Conservation (phyloP, 106 monocot species). For the Phalaenopsis aphrodite region DNA sequence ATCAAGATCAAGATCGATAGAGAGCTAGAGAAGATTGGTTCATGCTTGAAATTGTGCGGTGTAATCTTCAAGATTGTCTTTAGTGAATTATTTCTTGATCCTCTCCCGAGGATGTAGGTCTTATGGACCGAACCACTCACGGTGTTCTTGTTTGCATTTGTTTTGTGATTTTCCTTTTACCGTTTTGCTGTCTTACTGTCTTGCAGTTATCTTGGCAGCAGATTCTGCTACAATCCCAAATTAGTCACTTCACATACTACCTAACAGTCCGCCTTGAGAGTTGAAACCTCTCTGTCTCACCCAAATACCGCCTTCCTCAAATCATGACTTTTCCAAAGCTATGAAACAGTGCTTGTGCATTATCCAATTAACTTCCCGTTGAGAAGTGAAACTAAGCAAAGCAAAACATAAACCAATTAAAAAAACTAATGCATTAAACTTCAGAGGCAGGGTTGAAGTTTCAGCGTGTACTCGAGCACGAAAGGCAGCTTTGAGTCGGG, state of each 20-base stretch:
- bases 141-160: no score
- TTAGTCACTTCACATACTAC: background rate
- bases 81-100: no score
- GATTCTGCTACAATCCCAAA: background rate
- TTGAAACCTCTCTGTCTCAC: background rate
- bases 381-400: background rate
- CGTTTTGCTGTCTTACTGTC: no score
- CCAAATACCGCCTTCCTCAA: background rate
- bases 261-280: background rate
- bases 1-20: no score
- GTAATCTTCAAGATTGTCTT: no score
- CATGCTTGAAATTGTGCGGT: no score
- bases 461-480: constrained; percentile 42
- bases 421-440: background rate
- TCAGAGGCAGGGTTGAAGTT: background rate
- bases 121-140: no score
- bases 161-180: no score
- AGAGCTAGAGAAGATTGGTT: no score
- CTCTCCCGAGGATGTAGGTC: no score
- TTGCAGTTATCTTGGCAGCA: no score
- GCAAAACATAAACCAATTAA: background rate
- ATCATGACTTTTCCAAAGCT: background rate
- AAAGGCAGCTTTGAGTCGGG: constrained; percentile 70
- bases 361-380: background rate
- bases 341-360: background rate